These are phyloP conservation scores for Porphyrellus cyaneotinctus DNA, from an alignment of 768 basidiomycete species.

Conservation along the genomic window DNA sequence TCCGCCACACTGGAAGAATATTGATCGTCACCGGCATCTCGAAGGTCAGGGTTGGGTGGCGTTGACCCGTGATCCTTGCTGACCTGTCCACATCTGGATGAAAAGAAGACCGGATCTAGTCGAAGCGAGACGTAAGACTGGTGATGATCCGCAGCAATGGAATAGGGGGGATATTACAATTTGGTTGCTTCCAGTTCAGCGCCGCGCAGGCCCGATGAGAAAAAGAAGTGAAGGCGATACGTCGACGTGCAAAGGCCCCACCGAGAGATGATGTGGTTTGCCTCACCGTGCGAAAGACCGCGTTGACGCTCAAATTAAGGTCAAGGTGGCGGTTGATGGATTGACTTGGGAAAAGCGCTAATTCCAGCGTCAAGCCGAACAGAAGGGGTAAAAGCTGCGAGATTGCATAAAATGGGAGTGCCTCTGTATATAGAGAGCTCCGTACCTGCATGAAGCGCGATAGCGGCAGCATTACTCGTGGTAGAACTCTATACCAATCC, in stretches of 20 bases:
- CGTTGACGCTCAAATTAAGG: conserved; percentile 80
- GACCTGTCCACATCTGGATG: conserved; percentile 76
- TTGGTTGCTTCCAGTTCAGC: conserved; percentile 99
- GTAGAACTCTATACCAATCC: conserved; percentile 47
- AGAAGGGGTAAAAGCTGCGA: conserved; percentile 52
- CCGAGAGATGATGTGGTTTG: conserved; percentile 53
- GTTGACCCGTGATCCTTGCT: conserved; percentile 38
- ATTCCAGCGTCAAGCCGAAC: conserved; percentile 77
- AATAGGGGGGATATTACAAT: conserved; percentile 53
- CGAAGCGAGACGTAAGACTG: conserved; percentile 17
- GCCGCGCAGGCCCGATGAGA: conserved; percentile 86
- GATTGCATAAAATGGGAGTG: conserved; percentile 8
- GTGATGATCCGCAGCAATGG: conserved; percentile 19
- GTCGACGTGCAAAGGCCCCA: conserved; percentile 55
- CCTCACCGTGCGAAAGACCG: conserved; percentile 80
- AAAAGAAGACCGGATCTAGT: conserved; percentile 92
- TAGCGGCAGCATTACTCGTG: conserved; percentile 65
- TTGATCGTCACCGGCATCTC: conserved; percentile 42
- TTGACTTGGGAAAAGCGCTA: conserved; percentile 58
- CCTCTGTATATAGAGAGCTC: conserved; percentile 2
- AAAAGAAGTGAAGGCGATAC: conserved; percentile 90
- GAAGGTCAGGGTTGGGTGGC: conserved; percentile 34
- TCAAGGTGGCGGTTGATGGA: conserved; percentile 53
- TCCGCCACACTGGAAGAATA: conserved; percentile 72
- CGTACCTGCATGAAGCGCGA: conserved; percentile 72